These are phyloP conservation scores for Sporothrix sp. DNA, from an alignment of 2,329 filamentous ascomycete species.

Conservation along the genomic window DNA sequence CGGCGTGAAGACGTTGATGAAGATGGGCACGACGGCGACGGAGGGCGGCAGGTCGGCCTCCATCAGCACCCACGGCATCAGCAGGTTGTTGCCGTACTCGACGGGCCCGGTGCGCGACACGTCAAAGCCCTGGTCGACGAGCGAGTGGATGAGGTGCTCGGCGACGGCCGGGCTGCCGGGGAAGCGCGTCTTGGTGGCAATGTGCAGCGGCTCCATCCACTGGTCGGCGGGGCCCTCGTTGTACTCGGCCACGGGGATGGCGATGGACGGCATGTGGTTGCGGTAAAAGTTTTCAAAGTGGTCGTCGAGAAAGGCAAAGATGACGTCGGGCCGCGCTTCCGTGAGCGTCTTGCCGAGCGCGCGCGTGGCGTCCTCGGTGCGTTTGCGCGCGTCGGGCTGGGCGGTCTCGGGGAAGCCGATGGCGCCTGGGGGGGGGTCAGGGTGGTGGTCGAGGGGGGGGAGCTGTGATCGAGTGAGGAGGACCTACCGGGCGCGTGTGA, in stretches of 20 bases:
- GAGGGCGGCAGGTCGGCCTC: conserved; percentile 12
- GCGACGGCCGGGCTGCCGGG: conserved; percentile 14
- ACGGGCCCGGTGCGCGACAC: conserved; percentile 14
- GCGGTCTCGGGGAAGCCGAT: conserved; percentile 17
- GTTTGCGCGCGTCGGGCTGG: conserved; percentile 13
- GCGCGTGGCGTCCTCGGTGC: conserved; percentile 15
- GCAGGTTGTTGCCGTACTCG: conserved; percentile 16
- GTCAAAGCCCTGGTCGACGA: conserved; percentile 16
- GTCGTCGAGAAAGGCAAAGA: conserved; percentile 17
- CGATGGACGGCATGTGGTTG: conserved; percentile 16
- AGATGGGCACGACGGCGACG: conserved; percentile 13
- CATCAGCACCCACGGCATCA: conserved; percentile 17
- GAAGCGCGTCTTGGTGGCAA: conserved; percentile 13
- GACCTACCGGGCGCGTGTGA: conserved; percentile 14
- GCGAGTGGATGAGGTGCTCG: conserved; percentile 16
- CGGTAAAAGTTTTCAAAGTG: conserved; percentile 18
- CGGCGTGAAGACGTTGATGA: conserved; percentile 16
- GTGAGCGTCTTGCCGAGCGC: conserved; percentile 14
- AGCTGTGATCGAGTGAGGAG: too few species aligned
- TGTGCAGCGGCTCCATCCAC: conserved; percentile 17
- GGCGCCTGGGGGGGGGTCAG: conserved; percentile 11
- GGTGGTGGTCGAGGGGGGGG: too few species aligned
- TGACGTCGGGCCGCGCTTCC: conserved; percentile 15
- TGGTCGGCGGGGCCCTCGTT: conserved; percentile 16
- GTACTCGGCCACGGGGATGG: conserved; percentile 13